These are phyloP conservation scores for Termitomyces sp. DNA, from an alignment of 1,284 basidiomycete genomes.

Conservation along the genomic window DNA sequence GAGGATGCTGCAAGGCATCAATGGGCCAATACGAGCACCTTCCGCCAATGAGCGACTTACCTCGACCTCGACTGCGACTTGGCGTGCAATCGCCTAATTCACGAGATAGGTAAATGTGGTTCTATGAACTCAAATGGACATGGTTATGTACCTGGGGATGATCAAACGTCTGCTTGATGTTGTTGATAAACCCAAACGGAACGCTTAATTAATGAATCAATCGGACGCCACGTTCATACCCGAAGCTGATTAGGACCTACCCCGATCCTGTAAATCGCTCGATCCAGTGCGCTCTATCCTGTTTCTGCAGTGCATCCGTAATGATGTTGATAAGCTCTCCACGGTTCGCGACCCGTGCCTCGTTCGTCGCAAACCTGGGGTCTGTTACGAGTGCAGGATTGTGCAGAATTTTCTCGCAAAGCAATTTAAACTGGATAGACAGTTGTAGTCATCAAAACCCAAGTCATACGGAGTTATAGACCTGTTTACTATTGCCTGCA, in stretches of 20 bases:
- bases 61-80: slow-evolving; percentile 42
- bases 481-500: slow-evolving; percentile 88
- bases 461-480: slow-evolving; percentile 24
- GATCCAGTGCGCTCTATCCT: slow-evolving; percentile 70
- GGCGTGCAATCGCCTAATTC: slow-evolving; percentile 36
- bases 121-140: neutral
- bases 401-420: slow-evolving; percentile 57
- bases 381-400: slow-evolving; percentile 54
- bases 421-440: slow-evolving; percentile 54
- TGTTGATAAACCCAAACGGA: slow-evolving; percentile 91
- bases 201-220: slow-evolving; percentile 43
- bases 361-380: slow-evolving; percentile 69
- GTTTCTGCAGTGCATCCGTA: slow-evolving; percentile 51
- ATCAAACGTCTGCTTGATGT: slow-evolving; percentile 84
- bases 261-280: slow-evolving; percentile 69
- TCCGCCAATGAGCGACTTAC: slow-evolving; percentile 23
- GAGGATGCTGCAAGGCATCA: slow-evolving; percentile 49
- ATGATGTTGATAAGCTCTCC: slow-evolving; percentile 71
- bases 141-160: slow-evolving; percentile 72
- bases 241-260: slow-evolving; percentile 34
- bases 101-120: neutral
- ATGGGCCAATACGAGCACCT: neutral
- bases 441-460: neutral
- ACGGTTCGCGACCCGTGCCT: slow-evolving; percentile 74
- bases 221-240: slow-evolving; percentile 7